phyloP scores from a whole-genome alignment of 495 filamentous ascomycete genomes.

The Penicillium silybi region DNA sequence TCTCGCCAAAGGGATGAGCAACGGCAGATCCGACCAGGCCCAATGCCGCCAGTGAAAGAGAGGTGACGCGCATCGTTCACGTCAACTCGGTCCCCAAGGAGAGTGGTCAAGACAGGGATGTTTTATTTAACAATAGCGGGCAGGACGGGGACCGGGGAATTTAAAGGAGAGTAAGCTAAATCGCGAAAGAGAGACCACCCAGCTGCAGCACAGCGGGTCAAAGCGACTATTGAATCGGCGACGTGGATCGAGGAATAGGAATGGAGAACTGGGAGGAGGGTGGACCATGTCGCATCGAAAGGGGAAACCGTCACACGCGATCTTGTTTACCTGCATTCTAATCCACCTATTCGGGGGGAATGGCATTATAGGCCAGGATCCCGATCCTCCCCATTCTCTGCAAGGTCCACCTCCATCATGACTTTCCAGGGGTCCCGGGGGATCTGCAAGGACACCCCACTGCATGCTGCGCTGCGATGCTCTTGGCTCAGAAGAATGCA shows the following conservation, averaged over 20 bases:
- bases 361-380: background rate
- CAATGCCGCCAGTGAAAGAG: slow-evolving; percentile 25
- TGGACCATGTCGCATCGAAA: slow-evolving; percentile 8
- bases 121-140: background rate
- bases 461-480: slow-evolving; percentile 1
- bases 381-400: background rate
- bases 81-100: background rate
- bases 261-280: background rate
- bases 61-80: slow-evolving; percentile 30
- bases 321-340: slow-evolving; percentile 13
- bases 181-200: slow-evolving; percentile 11
- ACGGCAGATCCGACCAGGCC: slow-evolving; percentile 23
- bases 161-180: background rate
- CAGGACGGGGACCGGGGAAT: background rate
- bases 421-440: slow-evolving; percentile 4
- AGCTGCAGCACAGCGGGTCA: slow-evolving; percentile 8
- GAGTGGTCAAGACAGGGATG: background rate
- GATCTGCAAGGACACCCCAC: slow-evolving; percentile 16
- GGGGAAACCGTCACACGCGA: slow-evolving; percentile 17
- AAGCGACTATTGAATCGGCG: slow-evolving; percentile 14
- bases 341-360: background rate
- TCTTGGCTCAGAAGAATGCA: slow-evolving; percentile 2
- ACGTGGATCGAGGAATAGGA: background rate
- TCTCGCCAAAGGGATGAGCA: slow-evolving; percentile 16
- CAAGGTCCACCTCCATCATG: slow-evolving; percentile 1